Evolutionary conservation across 2,329 filamentous ascomycete species (phyloP), one percentile per base, ranked within the genome.

Genomic region (Cladosporium austrohemisphaericum): DNA sequence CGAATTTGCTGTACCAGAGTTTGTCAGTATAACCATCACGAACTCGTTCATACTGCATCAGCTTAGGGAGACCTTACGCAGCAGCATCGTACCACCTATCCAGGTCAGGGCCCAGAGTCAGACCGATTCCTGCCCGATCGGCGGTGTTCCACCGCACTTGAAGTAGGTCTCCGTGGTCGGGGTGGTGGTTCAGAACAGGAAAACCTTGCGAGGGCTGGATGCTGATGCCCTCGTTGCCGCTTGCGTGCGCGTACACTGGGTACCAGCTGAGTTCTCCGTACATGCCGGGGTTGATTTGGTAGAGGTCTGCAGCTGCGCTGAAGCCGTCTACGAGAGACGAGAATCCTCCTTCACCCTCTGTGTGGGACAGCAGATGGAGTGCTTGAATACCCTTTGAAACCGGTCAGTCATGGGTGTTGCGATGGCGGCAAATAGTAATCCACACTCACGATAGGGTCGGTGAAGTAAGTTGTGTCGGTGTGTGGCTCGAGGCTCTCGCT

Each of bases 401-500:
- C 18, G 11, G 20, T 22, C 10, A 37, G 20, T 28, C 16, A 13
- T 41, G 19, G 41, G 8, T 28, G 11, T 38, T 18, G 14, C 14
- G 11, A 23, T 20, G 28, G 26, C 10, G 11, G 16, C 10, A 33
- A 11, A 22, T 11, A 18, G 5, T 33, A 5, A 5, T 36, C 14
- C 10, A n/a, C 3, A 32, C 48, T 36, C 22, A 50, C 48, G 16
- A 43, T 49, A 0, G 93, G 92, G 55, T 97, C 92, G 18, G 83
- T 90, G 71, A 97, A 97, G 69, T 98, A 97, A 1, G 92, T 95
- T 5, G 82, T 97, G 70, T 98, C 93, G 1, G 92, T 97, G 68
- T 98, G 93, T 1, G 87, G 85, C 16, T 83, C 81, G 2, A 98
- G 79, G 1, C 84, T 83, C 43, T 93, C 76, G 60, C 86, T 89